phyloP scores from a whole-genome alignment of 352 stramenopile species.

The Pythium grandisporangium region DNA sequence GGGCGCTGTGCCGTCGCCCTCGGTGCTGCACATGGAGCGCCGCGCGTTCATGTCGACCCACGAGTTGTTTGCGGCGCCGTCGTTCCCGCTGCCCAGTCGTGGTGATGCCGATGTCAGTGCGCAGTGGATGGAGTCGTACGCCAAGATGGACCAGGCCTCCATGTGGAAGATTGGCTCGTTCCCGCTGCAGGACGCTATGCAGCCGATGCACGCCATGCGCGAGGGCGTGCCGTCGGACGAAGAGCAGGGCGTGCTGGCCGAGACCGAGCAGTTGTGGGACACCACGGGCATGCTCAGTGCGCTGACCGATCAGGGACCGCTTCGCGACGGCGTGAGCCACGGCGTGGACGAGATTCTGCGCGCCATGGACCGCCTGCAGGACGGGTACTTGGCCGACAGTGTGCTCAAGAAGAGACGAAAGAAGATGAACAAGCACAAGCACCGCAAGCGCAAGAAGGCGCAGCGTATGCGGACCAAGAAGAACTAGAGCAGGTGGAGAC shows the following conservation, averaged over 20 bases:
- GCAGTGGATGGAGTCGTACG: constrained; percentile 60
- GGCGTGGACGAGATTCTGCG: constrained; percentile 47
- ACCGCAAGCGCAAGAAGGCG: constrained; percentile 86
- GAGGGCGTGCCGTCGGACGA: background rate
- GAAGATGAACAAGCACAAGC: constrained; percentile 93
- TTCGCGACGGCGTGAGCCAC: constrained; percentile 30
- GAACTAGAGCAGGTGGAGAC: constrained; percentile 40
- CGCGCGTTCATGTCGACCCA: constrained; percentile 62
- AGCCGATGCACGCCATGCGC: background rate
- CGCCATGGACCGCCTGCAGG: constrained; percentile 41
- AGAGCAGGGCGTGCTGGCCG: constrained; percentile 13
- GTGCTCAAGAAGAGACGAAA: constrained; percentile 87
- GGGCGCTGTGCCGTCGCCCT: constrained; percentile 1
- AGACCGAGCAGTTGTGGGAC: constrained; percentile 63
- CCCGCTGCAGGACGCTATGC: constrained; percentile 27
- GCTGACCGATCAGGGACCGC: constrained; percentile 42
- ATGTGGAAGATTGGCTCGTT: constrained; percentile 78
- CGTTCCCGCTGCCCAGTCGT: constrained; percentile 48
- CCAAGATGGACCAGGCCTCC: constrained; percentile 40
- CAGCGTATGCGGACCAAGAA: constrained; percentile 85
- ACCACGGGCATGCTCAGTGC: constrained; percentile 75
- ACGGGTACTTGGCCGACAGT: constrained; percentile 75
- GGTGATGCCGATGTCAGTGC: constrained; percentile 19
- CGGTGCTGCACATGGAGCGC: constrained; percentile 5
- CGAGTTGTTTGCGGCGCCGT: constrained; percentile 61